Base-by-base conservation (phyloP, 2,329 filamentous ascomycete genomes). In the Rhynchosporium secalis region DNA sequence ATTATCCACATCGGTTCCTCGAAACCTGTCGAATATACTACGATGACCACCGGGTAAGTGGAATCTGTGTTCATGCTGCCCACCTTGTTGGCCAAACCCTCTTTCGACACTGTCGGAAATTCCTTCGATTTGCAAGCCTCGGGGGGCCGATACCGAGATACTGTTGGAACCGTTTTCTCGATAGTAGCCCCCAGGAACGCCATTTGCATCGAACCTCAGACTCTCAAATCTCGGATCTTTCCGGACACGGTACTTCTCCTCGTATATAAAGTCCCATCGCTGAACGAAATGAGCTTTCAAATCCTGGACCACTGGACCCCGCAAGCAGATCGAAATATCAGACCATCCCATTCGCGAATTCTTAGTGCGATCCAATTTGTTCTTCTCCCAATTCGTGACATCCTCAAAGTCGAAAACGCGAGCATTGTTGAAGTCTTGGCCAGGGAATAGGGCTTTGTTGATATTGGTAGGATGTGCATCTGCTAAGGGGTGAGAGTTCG, bases 351-450 rank as follows among this genome's bases (percentile, higher is more conserved):
- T 96, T 63, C 93, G 85, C 2, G 90, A 91, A 75, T 82, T 90
- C 71, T 86, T 85, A 10, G 86, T 88, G 56, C 93, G 85, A 71
- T 96, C 89, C 26, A 97, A 83, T 72, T 96, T 92, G 75, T 96
- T 96, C 65, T 92, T 85, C 66, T 94, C 84, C 85, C 88, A 96
- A 65, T 95, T 83, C 10, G 65, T 65, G 26, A 94, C 90, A 69
- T 91, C 86, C 51, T 86, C 81, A 74, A 95, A 94, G 75, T 95
- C 93, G 73, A 90, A 89, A 40, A 96, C 86, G 57, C 87, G 82
- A 29, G 92, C 91, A 69, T 96, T 96, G 77, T 96, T 96, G 79
- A 91, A 96, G 71, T 96, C 93, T 73, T 96, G 93, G 0, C 93
- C 92, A 0, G 92, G 91, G 75, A 94, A 96, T 10, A 96, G 76